These are phyloP conservation scores for Dioscorea zingiberensis DNA, from an alignment of 106 monocot species.

Conservation along the genomic window DNA sequence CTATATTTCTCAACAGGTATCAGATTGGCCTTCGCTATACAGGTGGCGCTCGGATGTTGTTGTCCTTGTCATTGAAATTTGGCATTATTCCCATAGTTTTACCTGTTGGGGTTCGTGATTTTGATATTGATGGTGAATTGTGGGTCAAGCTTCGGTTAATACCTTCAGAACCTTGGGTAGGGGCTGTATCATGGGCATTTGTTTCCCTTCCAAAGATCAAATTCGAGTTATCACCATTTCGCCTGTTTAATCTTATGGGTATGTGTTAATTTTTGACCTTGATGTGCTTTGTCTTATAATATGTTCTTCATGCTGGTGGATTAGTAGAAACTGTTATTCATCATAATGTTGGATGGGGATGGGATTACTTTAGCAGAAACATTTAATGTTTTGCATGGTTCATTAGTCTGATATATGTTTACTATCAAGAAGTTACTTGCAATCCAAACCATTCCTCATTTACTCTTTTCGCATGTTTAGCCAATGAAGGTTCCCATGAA, in stretches of 20 bases:
- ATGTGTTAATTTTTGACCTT: constrained; percentile 16
- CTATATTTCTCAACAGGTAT: constrained; percentile 44
- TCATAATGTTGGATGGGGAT: too few species aligned
- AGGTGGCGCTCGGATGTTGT: constrained; percentile 85
- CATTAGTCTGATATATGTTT: too few species aligned
- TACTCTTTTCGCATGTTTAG: too few species aligned
- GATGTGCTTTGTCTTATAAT: too few species aligned
- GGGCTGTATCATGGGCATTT: constrained; percentile 96
- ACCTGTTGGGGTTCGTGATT: constrained; percentile 86
- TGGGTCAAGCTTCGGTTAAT: constrained; percentile 94
- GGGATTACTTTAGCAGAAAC: too few species aligned
- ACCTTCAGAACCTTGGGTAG: constrained; percentile 91
- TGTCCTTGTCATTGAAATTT: constrained; percentile 83
- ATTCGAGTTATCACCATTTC: constrained; percentile 86
- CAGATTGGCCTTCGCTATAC: constrained; percentile 95
- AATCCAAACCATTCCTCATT: too few species aligned
- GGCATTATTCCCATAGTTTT: constrained; percentile 72
- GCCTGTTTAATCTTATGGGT: constrained; percentile 97
- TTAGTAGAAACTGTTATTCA: too few species aligned
- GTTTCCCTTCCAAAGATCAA: constrained; percentile 97
- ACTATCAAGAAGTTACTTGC: too few species aligned
- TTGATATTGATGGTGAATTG: constrained; percentile 97
- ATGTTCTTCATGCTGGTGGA: too few species aligned
- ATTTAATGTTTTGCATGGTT: too few species aligned
- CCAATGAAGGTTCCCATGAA: too few species aligned